Percentiles rank a stretch among this genome's conserved stretches.
These are phyloP conservation scores for Ceratobasidium sp. DNA, from an alignment of 1,284 basidiomycete genomes.

Conservation along the genomic window DNA sequence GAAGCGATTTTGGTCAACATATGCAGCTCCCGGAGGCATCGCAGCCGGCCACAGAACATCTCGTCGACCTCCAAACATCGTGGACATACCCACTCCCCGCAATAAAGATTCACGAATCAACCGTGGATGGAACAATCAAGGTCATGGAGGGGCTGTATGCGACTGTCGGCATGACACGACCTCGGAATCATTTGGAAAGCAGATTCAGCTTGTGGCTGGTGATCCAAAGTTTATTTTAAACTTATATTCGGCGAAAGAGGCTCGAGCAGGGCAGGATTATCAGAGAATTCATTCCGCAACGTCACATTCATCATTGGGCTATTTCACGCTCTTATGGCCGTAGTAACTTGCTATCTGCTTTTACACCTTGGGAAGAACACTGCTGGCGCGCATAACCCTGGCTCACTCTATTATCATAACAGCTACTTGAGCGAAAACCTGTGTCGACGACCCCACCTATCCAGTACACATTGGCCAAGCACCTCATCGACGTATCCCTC, in stretches of 20 bases:
- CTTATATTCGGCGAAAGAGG: constrained; percentile 54
- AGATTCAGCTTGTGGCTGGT: constrained; percentile 54
- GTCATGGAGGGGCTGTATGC: constrained; percentile 56
- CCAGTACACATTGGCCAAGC: constrained; percentile 56
- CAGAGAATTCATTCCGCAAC: not conserved
- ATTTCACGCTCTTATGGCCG: constrained; percentile 61
- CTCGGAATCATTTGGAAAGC: constrained; percentile 40
- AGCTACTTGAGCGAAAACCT: constrained; percentile 54
- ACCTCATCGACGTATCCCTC: constrained; percentile 58
- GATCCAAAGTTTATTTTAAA: constrained; percentile 60
- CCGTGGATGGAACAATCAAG: constrained; percentile 48
- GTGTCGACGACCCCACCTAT: constrained; percentile 55
- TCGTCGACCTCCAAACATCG: not conserved
- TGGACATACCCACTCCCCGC: constrained; percentile 4
- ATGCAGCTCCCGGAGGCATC: no score
- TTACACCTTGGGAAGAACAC: constrained; percentile 56
- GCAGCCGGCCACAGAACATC: not conserved
- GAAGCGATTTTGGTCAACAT: not conserved
- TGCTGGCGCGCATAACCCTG: constrained; percentile 55
- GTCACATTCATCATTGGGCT: constrained; percentile 53
- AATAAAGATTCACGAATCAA: constrained; percentile 18
- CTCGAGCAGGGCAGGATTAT: constrained; percentile 58
- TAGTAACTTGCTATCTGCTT: constrained; percentile 55
- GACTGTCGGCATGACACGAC: constrained; percentile 52
- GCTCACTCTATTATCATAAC: constrained; percentile 57